phyloP scores from a whole-genome alignment of 2,329 filamentous ascomycete species.

The Monilinia aucupariae region DNA sequence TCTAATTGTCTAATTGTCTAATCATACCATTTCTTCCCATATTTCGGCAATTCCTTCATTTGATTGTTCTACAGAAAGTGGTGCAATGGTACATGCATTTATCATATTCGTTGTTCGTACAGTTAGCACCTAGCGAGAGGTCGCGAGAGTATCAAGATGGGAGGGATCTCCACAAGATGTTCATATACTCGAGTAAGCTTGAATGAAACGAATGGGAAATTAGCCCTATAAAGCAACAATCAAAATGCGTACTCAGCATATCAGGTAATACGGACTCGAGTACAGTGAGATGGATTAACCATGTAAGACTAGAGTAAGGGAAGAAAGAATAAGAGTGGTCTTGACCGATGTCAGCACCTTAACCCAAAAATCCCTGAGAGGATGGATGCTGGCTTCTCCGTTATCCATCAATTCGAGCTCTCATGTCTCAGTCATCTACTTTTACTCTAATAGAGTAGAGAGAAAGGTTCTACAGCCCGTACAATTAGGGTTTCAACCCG shows the following conservation, averaged over 20 bases:
- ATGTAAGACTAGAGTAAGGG: not conserved
- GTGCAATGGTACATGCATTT: not conserved
- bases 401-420: not conserved
- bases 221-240: not conserved
- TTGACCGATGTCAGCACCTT: constrained; percentile 11
- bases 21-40: not conserved
- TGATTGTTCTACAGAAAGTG: not conserved
- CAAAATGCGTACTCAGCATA: not conserved
- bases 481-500: not conserved
- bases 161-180: not conserved
- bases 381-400: not conserved
- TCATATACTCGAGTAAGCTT: not conserved
- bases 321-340: not conserved
- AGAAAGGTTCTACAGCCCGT: not conserved
- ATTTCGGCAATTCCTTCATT: not conserved
- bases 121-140: not conserved
- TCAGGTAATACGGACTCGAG: not conserved
- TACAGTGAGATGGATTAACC: not conserved
- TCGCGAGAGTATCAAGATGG: too few relatives aligned
- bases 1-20: not conserved
- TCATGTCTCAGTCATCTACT: not conserved
- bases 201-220: not conserved
- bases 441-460: not conserved
- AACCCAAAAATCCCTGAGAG: not conserved
- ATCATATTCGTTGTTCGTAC: not conserved